Evolutionary conservation across 257 asterid species (phyloP), one percentile per base, ranked within the genome.

Genomic region (Penstemon eatonii): DNA sequence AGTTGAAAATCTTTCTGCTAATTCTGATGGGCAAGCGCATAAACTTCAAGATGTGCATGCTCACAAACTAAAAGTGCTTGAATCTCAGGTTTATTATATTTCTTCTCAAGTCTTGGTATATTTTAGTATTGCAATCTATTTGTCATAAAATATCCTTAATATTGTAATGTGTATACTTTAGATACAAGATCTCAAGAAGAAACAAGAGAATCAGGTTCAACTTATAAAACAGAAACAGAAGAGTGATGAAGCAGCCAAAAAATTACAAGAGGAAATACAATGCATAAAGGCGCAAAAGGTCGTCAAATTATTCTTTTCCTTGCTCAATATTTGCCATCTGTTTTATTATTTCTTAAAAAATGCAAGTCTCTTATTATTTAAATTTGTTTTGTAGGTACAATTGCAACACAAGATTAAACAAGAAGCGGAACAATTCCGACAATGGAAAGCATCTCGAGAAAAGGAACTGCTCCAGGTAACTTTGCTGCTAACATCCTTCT

Each of bases 111-210:
- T 45, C 36, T 2, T 11, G 7, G 60, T 43, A n/a, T 4, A 40
- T 43, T 25, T 25, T 25, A 57, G 58, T n/a, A 6, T 58, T 66
- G 7, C 57, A 36, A 46, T 63, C 15, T 41, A n/a, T 70, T 66
- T 53, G 19, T 37, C 37, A 60, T 19, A 46, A 19, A 49, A 10
- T 69, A 67, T 67, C 11, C 45, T 13, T 68, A 3, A 37, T 37
- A 56, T 58, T 68, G 44, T 39, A 3, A n/a, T 64, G 58, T 67
- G 33, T 66, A 33, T 10, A 42, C 15, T 66, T 53, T 85, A 94
- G 99, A 94, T 94, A 80, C 99, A 87, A 83, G 98, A 91, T 76
- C 95, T 94, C 63, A 94, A 89, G 85, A 94, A 94, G 89, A 94
- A 91, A 72, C 96, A 91, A 81, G 99, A 94, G 78, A 91, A 65